Base-by-base conservation (phyloP, 495 filamentous ascomycete genomes). In the Penicillium dipodomyicola region DNA sequence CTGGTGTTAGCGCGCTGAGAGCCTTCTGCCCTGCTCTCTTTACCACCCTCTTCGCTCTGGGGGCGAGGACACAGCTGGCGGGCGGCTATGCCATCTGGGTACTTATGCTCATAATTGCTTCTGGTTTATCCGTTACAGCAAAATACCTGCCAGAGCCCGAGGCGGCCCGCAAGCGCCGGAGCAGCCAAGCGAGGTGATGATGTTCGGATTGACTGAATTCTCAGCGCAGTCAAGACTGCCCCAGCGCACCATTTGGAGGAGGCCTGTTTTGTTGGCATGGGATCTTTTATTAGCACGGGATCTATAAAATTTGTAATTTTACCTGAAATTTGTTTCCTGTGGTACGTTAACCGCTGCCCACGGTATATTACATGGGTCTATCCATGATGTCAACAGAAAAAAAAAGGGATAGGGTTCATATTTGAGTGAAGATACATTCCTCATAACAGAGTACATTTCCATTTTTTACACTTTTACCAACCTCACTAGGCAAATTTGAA, bases 1-100 rank as follows among this genome's bases (percentile, higher is more conserved):
- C 83, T 2, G 42, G 81, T 3, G 59, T 70, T 3, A 82, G 80
- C 52, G 80, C 65, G 11, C 58, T 80, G 45, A 76, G 87, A 22
- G 73, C 84, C 1, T 75, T 89, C 57, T 75, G 77, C 25, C 87
- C 87, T 1, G 83, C 82, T 0, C 55, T 82, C 3, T 84, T 86
- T 52, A 71, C 84, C 2, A 84, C 73, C 52, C 52, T 91, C 33
- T 90, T 81, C 57, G 87, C 87, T 0, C 44, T 81, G 0, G 84
- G 87, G 1, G 80, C 80, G 5, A 72, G 78, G 52, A 74, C 74
- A 4, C 80, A 85, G 59, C 75, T 82, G 43, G 60, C 82, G 1
- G 68, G 73, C 45, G 87, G 86, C 0, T 82, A 89, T 60, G 72
- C 87, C 10, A 81, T 86, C 44, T 91, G 87, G 87, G 61, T 84